A percentile compares a stretch with the other conserved stretches of the same genome.
phyloP scores from a whole-genome alignment of 495 filamentous ascomycete species.

The Hamigera avellanea region DNA sequence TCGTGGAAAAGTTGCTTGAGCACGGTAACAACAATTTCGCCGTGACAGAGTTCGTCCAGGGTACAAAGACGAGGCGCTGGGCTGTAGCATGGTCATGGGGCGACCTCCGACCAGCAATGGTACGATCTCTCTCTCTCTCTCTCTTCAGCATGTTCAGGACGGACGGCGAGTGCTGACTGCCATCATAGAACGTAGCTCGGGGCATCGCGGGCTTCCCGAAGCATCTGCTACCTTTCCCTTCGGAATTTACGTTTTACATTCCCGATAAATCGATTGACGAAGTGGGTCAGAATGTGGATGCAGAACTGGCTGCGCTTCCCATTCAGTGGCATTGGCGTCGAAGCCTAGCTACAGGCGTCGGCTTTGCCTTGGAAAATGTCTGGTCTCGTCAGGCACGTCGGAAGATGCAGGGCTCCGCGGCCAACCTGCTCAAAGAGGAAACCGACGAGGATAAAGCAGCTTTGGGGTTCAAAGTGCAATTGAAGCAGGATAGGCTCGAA shows the following conservation, averaged over 20 bases:
- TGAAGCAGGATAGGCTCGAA: constrained; percentile 15
- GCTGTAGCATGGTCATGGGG: constrained; percentile 79
- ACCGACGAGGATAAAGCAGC: constrained; percentile 19
- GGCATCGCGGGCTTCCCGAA: constrained; percentile 44
- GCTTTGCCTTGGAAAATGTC: constrained; percentile 50
- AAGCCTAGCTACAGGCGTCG: constrained; percentile 32
- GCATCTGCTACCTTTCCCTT: constrained; percentile 47
- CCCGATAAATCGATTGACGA: constrained; percentile 13
- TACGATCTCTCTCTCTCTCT: constrained; percentile 14
- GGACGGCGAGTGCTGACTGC: not conserved
- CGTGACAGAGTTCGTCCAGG: constrained; percentile 70
- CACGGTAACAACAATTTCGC: constrained; percentile 66
- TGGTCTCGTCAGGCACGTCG: constrained; percentile 61
- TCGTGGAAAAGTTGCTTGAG: constrained; percentile 50
- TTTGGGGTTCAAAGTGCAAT: constrained; percentile 36
- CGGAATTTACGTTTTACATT: constrained; percentile 41
- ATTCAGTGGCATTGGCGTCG: constrained; percentile 41
- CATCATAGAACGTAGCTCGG: constrained; percentile 38
- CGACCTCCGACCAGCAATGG: constrained; percentile 51
- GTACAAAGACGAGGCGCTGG: constrained; percentile 74
- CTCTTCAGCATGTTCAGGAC: not conserved
- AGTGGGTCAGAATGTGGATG: constrained; percentile 21
- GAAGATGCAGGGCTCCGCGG: constrained; percentile 26
- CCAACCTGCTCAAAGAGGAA: constrained; percentile 10
- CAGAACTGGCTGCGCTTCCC: constrained; percentile 30